Evolutionary conservation across 345 rosid genomes (phyloP), one percentile per base, ranked within the genome.

Genomic region (Mangifera indica): DNA sequence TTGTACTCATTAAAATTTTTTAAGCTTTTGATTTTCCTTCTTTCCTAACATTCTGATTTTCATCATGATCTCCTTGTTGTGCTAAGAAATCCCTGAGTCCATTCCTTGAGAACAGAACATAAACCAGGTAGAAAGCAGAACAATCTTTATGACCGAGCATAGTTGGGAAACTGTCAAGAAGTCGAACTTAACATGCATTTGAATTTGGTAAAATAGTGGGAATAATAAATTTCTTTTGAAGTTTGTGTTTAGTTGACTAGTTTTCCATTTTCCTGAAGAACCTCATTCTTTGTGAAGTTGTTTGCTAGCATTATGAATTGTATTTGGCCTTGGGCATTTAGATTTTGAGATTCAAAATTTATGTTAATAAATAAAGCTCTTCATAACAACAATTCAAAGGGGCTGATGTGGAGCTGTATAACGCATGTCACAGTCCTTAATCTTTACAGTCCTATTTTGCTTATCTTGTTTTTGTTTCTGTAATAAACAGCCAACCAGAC

Each of bases 401-500:
- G 59, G 42, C 70, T 52, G n/a, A 15, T 32, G 24, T 9, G 42
- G 59, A 32, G 60, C 59, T 52, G 17, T 66, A 24, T 66, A 18
- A 25, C 5, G 24, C 24, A 13, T 32, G 15, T 37, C n/a, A n/a
- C 12, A 55, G 45, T 67, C 7, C 26, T 18, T 49, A 7, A 26
- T 24, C 18, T 46, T 14, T 13, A 18, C 13, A 21, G 26, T 49
- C 58, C 3, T 48, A 26, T 7, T 24, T 46, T 44, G 59, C 46
- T 60, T 22, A 24, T 21, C 24, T 8, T 29, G 0, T 44, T 44
- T 49, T 12, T 66, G 24, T 72, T 53, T 71, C 25, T 70, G 77
- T 59, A 59, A 76, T 70, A 18, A 70, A 70, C 87, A 92, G 97
- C 34, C 93, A 86, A 71, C 98, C 96, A 25, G 97, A 95, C 81